Conservation (phyloP, 495 filamentous ascomycete genomes). For the Hypoxylon lienhwacheense region DNA sequence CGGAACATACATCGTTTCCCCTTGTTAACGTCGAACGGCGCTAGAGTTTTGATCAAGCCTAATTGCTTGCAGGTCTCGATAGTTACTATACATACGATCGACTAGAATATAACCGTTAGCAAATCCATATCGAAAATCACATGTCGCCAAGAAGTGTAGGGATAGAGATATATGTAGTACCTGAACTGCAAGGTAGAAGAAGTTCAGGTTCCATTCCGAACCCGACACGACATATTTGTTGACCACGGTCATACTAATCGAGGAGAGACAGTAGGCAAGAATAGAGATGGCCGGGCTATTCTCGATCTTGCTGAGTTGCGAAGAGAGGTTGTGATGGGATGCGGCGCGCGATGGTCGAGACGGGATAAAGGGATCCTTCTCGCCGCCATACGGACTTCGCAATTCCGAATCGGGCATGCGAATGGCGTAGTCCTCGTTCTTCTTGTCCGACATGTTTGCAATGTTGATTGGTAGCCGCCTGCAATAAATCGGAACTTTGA, state of each 20-base stretch:
- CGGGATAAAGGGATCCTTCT: slow-evolving; percentile 58
- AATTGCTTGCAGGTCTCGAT: slow-evolving; percentile 82
- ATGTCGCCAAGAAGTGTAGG: not conserved
- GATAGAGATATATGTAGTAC: slow-evolving; percentile 57
- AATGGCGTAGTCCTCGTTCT: slow-evolving; percentile 76
- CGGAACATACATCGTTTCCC: slow-evolving; percentile 76
- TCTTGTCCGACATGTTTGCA: slow-evolving; percentile 67
- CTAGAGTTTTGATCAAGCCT: slow-evolving; percentile 85
- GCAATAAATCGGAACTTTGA: slow-evolving; percentile 50
- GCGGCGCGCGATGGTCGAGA: slow-evolving; percentile 28
- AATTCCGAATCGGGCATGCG: slow-evolving; percentile 61
- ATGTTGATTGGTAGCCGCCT: slow-evolving; percentile 55
- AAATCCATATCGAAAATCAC: slow-evolving; percentile 1
- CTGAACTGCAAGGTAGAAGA: slow-evolving; percentile 90
- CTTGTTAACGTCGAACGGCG: slow-evolving; percentile 83
- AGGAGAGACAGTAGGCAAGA: slow-evolving; percentile 87
- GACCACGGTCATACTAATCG: slow-evolving; percentile 97
- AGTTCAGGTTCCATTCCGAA: slow-evolving; percentile 90
- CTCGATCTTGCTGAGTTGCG: slow-evolving; percentile 52
- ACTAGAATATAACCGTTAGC: slow-evolving; percentile 55
- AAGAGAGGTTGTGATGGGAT: slow-evolving; percentile 22
- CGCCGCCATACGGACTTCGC: slow-evolving; percentile 49
- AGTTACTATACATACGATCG: slow-evolving; percentile 84
- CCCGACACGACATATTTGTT: slow-evolving; percentile 99
- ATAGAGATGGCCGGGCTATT: slow-evolving; percentile 81